These are phyloP conservation scores for Fusarium poae DNA, from an alignment of 2,329 filamentous ascomycete genomes.

Conservation along the genomic window DNA sequence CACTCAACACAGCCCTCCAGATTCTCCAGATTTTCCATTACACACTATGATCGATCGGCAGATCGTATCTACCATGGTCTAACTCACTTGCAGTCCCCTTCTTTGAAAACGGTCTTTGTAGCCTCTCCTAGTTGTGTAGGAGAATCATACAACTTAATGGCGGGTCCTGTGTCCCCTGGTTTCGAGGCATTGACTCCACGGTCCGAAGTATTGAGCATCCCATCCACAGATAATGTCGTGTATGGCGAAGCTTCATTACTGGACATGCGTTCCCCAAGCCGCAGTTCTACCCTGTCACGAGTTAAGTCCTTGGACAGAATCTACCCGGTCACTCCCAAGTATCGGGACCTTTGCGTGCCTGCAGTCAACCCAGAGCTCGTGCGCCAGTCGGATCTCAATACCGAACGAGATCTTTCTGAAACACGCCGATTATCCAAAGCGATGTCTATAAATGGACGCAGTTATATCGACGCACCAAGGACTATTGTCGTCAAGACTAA, in stretches of 20 bases:
- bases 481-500: conserved; percentile 51
- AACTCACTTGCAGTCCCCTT: conserved; percentile 41
- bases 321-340: conserved; percentile 50
- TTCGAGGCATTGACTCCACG: conserved; percentile 50
- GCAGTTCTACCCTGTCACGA: conserved; percentile 47
- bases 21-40: conserved; percentile 51
- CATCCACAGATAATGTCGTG: conserved; percentile 54
- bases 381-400: conserved; percentile 29
- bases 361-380: conserved; percentile 39
- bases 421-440: conserved; percentile 49
- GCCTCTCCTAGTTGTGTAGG: conserved; percentile 53
- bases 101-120: conserved; percentile 30
- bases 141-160: conserved; percentile 49
- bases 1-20: conserved; percentile 42
- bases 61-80: conserved; percentile 43
- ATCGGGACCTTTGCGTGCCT: conserved; percentile 51
- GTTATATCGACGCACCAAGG: conserved; percentile 48
- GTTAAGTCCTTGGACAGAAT: conserved; percentile 57
- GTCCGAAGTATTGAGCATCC: conserved; percentile 53
- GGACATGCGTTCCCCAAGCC: conserved; percentile 52
- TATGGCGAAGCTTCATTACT: conserved; percentile 58
- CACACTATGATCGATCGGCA: conserved; percentile 47
- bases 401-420: conserved; percentile 20
- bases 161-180: conserved; percentile 35
- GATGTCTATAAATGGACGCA: conserved; percentile 42